Base-by-base conservation (phyloP, 768 basidiomycete genomes). In the Daedaleopsis nitida region DNA sequence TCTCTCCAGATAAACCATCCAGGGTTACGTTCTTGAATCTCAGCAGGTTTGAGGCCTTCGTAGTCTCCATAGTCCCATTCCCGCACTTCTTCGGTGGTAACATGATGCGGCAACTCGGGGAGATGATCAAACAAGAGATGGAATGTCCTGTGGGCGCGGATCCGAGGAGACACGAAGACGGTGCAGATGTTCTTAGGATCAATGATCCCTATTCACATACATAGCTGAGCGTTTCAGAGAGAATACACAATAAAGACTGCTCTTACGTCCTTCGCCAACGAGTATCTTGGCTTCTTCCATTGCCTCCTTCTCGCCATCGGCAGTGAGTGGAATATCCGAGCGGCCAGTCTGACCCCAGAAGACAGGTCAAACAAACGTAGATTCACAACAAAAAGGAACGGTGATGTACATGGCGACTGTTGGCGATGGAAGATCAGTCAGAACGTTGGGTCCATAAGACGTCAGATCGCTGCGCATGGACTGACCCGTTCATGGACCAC, bases 31-130 rank as follows among this genome's bases (percentile, higher is more conserved):
- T 79, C 80, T 62, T 85, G 77, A 66, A 96, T 96, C 66, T 96
- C 91, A n/a, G 84, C 76, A n/a, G 87, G 78, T 27, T 82, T 72
- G 44, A 95, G 82, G 6, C 94, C 95, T 71, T 96, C 95, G 69
- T 92, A 97, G 9, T 91, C 85, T 11, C 96, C 87, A 70, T 96
- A 96, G 69, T 96, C 91, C 93, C 93, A 96, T 72, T 96, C 94
- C 45, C 86, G 79, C 24, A 79, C 87, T 23, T 85, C 81, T 65
- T 92, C 91, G 0, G 87, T 86, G 37, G 85, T 70, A 19, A 81
- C 67, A 68, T 88, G 85, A 59, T 81, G 60, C 1, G 88, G 88
- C 38, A 69, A 55, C 54, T 76, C 61, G 5, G 74, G 72, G 39
- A 81, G 66, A 59, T 83, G 77, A 32, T 74, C 81, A 57, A 94